Evolutionary conservation across 345 rosid species (phyloP).

Genomic region (Hirschfeldia incana): DNA sequence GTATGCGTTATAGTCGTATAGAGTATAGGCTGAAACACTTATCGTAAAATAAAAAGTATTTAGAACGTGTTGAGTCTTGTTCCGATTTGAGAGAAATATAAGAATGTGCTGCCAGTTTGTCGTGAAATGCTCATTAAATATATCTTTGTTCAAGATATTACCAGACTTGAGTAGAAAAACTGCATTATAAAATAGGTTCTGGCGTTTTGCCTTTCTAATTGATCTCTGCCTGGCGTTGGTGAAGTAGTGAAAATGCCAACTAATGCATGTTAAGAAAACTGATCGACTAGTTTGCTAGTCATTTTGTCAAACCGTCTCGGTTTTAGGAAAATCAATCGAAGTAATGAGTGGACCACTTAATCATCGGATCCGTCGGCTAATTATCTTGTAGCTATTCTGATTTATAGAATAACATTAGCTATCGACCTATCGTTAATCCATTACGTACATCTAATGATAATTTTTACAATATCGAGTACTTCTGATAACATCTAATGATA

Average conservation of each 20-base stretch:
- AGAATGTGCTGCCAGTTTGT: neutral
- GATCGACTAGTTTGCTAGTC: neutral
- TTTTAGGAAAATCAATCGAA: neutral
- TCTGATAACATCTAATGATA: neutral
- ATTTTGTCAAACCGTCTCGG: neutral
- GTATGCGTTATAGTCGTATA: neutral
- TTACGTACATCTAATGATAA: neutral
- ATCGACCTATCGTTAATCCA: neutral
- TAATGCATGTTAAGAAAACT: neutral
- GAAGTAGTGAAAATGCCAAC: slow-evolving; percentile 8
- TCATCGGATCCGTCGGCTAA: neutral
- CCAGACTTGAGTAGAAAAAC: neutral
- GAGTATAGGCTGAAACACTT: neutral
- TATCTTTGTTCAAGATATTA: neutral
- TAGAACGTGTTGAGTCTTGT: neutral
- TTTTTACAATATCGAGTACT: neutral
- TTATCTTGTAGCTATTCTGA: neutral
- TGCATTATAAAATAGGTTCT: neutral
- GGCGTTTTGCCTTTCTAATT: neutral
- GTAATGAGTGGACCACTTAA: neutral
- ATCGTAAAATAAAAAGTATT: neutral
- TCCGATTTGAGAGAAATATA: neutral
- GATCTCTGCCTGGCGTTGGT: neutral
- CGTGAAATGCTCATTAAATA: neutral
- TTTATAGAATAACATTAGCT: neutral